Evolutionary conservation across 75 land plant species (phyloP), one percentile per base, ranked within the genome.

Genomic region (Pinus taeda): DNA sequence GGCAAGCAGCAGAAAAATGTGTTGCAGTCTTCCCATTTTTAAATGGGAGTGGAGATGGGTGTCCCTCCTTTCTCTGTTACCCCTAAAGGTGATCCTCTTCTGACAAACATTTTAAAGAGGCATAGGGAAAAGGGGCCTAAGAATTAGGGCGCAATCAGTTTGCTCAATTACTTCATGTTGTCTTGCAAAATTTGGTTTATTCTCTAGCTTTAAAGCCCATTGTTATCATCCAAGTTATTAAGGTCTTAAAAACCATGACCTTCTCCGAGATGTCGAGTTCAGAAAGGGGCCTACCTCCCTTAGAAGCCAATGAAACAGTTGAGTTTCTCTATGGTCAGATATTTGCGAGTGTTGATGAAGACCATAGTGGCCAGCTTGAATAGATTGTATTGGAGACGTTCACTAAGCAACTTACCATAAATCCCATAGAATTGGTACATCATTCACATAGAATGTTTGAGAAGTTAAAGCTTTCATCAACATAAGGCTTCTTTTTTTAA

Each of bases 101-200:
- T 93, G 55, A 81, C 80, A 76, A 81, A 75, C 79, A 83, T 93
- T 73, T 66, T 93, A 57, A 76, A 80, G 55, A 91, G 91, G 79
- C 86, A 93, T 76, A 82, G 58, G 86, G 83, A 11, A 84, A 85
- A 63, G 90, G 88, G 22, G 79, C 78, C 26, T 84, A 88, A 55
- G 85, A 81, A 62, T 77, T 93, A 57, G 95, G 95, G 13, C 93
- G 91, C 75, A 91, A 93, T 69, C 95, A 93, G 72, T 93, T 91
- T 85, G 95, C 93, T n/a, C 60, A 83, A 18, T 22, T 93, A 20
- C 90, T 93, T 42, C 95, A 93, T 75, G 80, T 66, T 26, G 76
- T 91, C 72, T 83, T 93, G 21, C 94, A 93, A 87, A 90, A 89
- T 33, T 75, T 91, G 45, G 91, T 91, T 11, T 85, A 89, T 24